These are phyloP conservation scores for Rosa lucieae DNA, from an alignment of 306 rosid species.

Conservation along the genomic window DNA sequence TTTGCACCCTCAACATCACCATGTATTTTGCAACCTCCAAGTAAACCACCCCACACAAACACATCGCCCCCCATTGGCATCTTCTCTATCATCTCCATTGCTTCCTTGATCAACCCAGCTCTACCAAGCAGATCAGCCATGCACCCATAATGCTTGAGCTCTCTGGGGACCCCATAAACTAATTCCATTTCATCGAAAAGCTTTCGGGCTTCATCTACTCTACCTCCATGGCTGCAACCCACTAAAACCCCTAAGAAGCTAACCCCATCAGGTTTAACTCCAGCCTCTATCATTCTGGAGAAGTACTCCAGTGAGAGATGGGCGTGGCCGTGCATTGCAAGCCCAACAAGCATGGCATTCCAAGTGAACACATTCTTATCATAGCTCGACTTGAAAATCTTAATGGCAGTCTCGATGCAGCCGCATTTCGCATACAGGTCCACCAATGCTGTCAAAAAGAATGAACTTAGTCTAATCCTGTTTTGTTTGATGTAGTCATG, in stretches of 20 bases:
- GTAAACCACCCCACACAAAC: slow-evolving; percentile 77
- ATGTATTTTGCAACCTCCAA: slow-evolving; percentile 75
- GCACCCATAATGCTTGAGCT: slow-evolving; percentile 73
- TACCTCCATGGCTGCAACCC: slow-evolving; percentile 78
- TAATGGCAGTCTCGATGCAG: slow-evolving; percentile 52
- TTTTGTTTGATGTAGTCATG: slow-evolving; percentile 45
- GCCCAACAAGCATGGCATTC: slow-evolving; percentile 83
- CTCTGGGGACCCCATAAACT: slow-evolving; percentile 48
- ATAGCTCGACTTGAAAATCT: slow-evolving; percentile 45
- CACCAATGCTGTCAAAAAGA: slow-evolving; percentile 64
- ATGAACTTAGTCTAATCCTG: slow-evolving; percentile 45
- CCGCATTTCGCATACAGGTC: slow-evolving; percentile 81
- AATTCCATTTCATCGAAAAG: slow-evolving; percentile 63
- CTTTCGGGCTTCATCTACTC: slow-evolving; percentile 52
- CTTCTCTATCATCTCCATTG: slow-evolving; percentile 46
- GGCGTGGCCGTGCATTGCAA: slow-evolving; percentile 70
- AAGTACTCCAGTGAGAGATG: slow-evolving; percentile 39
- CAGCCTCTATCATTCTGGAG: slow-evolving; percentile 43
- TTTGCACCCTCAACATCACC: slow-evolving; percentile 65
- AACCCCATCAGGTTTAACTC: slow-evolving; percentile 62
- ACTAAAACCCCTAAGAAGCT: slow-evolving; percentile 64
- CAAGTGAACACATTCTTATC: slow-evolving; percentile 59
- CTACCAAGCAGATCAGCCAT: slow-evolving; percentile 77
- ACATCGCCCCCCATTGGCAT: slow-evolving; percentile 76
- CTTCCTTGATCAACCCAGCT: slow-evolving; percentile 68